Percentiles rank a stretch among this genome's conserved stretches.
Evolutionary conservation across 352 stramenopile genomes (phyloP).

Genomic region (Globisporangium echinulatum): DNA sequence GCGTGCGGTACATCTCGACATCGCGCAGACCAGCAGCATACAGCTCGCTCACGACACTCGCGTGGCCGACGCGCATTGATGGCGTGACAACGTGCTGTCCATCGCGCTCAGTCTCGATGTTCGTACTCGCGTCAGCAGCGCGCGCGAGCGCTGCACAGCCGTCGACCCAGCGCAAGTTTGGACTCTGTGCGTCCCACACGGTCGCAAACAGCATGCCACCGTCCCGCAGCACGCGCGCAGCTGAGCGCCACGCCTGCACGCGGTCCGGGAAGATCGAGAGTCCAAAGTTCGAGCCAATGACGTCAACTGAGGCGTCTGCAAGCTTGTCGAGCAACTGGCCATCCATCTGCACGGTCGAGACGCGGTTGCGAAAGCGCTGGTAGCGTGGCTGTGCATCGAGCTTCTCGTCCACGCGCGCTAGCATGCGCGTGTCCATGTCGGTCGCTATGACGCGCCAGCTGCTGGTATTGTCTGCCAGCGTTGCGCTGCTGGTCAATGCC

Average conservation of each 20-base stretch:
- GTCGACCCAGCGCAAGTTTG: constrained; percentile 30
- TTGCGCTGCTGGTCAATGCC: constrained; percentile 1
- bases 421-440: constrained; percentile 36
- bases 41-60: neutral
- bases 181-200: constrained; percentile 29
- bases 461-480: neutral
- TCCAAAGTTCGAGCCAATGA: constrained; percentile 37
- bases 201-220: constrained; percentile 6
- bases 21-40: neutral
- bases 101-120: no score
- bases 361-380: constrained; percentile 13
- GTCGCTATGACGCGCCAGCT: constrained; percentile 23
- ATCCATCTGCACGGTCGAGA: constrained; percentile 36
- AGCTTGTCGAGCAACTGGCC: constrained; percentile 28
- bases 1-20: neutral
- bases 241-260: constrained; percentile 14
- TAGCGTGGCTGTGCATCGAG: constrained; percentile 16
- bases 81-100: constrained; percentile 8
- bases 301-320: constrained; percentile 23
- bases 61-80: neutral
- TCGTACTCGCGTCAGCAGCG: no score
- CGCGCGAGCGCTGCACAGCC: no score
- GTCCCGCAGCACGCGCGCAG: no score
- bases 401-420: constrained; percentile 21
- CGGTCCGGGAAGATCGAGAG: constrained; percentile 38